Conservation (phyloP, 2,329 filamentous ascomycete species). For the Fusarium sp. region DNA sequence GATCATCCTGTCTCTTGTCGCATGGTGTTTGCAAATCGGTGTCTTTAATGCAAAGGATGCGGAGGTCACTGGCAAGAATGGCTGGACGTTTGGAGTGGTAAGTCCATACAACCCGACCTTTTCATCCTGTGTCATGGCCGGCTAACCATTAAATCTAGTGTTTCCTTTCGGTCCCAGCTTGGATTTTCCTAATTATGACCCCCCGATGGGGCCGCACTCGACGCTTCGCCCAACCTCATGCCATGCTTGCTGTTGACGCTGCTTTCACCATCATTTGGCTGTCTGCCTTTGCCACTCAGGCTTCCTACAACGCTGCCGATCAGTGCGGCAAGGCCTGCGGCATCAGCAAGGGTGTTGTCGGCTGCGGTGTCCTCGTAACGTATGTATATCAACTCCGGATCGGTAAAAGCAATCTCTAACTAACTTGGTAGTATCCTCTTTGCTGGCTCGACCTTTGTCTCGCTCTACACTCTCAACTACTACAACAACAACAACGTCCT, state of each 20-base stretch:
- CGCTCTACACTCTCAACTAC: conserved; percentile 71
- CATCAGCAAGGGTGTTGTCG: conserved; percentile 73
- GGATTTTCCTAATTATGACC: conserved; percentile 74
- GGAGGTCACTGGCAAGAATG: conserved; percentile 67
- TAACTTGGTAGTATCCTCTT: conserved; percentile 64
- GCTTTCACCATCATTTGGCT: conserved; percentile 73
- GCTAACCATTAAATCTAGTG: conserved; percentile 60
- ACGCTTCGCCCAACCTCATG: conserved; percentile 71
- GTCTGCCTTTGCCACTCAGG: conserved; percentile 74
- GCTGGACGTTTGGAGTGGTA: conserved; percentile 74
- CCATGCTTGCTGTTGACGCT: conserved; percentile 69
- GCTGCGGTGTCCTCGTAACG: conserved; percentile 72
- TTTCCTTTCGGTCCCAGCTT: conserved; percentile 72
- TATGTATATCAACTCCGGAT: conserved; percentile 54
- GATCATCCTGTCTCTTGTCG: conserved; percentile 65
- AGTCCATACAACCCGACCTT: conserved; percentile 42
- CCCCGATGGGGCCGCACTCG: conserved; percentile 73
- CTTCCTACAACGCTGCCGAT: conserved; percentile 70
- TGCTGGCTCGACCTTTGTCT: conserved; percentile 64
- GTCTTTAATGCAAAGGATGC: conserved; percentile 65
- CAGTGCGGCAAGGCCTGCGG: conserved; percentile 68
- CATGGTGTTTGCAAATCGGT: conserved; percentile 70
- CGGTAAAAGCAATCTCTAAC: conserved; percentile 8
- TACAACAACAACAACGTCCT: conserved; percentile 71
- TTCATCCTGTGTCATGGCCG: not conserved